Evolutionary conservation across 2,329 filamentous ascomycete genomes (phyloP).

Genomic region (Arthroderma sp.): DNA sequence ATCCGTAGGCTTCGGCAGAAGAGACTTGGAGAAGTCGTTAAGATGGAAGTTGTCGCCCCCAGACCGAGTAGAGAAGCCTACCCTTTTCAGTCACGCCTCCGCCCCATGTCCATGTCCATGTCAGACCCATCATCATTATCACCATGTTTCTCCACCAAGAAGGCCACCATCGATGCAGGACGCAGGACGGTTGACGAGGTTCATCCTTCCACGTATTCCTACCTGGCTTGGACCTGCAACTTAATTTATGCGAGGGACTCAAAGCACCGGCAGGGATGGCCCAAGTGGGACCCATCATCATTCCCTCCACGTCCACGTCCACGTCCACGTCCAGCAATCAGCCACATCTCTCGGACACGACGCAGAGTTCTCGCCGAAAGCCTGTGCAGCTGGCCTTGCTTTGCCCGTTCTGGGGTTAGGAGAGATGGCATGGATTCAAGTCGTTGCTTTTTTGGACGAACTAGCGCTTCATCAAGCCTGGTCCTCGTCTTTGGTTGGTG

Average conservation of each 20-base stretch:
- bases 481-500: not conserved
- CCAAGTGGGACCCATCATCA: not conserved
- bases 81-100: not conserved
- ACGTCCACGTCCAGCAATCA: not conserved
- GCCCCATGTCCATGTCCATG: not conserved
- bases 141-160: no score
- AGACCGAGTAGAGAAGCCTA: not conserved
- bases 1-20: no score
- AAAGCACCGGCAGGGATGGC: not conserved
- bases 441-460: not conserved
- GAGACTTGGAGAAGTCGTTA: no score
- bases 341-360: not conserved
- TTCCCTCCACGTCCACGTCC: not conserved
- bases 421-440: not conserved
- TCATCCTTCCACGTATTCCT: slow-evolving; percentile 1
- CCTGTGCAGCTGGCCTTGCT: not conserved
- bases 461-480: not conserved
- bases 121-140: no score
- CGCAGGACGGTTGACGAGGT: slow-evolving; percentile 3
- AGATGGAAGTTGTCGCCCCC: no score
- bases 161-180: not conserved
- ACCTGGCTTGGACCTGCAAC: not conserved
- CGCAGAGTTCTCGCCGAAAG: not conserved
- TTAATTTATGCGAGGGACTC: slow-evolving; percentile 4
- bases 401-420: slow-evolving; percentile 1